A percentile compares a stretch with the other conserved stretches of the same genome.
These are phyloP conservation scores for Diaporthe sp. DNA, from an alignment of 2,329 filamentous ascomycete genomes.

Conservation along the genomic window DNA sequence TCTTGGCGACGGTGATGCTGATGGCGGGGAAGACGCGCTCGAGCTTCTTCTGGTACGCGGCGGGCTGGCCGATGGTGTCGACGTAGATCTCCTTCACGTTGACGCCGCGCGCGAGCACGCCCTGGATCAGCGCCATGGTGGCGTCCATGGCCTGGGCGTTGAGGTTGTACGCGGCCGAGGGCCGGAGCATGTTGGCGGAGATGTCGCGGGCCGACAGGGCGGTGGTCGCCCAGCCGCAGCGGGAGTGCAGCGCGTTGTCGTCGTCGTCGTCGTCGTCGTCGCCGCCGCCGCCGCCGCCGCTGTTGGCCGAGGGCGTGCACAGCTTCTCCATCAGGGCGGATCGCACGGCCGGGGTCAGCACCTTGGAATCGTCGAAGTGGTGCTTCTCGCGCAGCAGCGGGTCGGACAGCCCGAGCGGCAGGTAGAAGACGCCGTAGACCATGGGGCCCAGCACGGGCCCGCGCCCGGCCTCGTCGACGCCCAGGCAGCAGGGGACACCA, in stretches of 20 bases:
- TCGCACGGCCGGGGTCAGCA: constrained; percentile 83
- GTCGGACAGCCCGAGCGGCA: constrained; percentile 77
- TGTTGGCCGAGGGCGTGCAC: constrained; percentile 61
- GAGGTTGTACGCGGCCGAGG: constrained; percentile 79
- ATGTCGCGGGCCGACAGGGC: constrained; percentile 88
- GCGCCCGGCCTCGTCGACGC: constrained; percentile 93
- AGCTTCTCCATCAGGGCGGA: constrained; percentile 76
- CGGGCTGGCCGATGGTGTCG: constrained; percentile 90
- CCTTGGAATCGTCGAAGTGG: constrained; percentile 96
- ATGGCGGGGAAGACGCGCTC: constrained; percentile 84
- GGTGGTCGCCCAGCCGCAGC: constrained; percentile 86
- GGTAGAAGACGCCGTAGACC: constrained; percentile 79
- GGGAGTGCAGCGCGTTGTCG: constrained; percentile 55
- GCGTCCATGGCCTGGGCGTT: constrained; percentile 97
- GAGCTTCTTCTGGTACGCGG: constrained; percentile 84
- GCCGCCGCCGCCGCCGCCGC: constrained; percentile 43
- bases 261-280: constrained; percentile 40
- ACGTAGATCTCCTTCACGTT: constrained; percentile 92
- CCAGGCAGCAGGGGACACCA: constrained; percentile 77
- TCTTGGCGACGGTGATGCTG: constrained; percentile 83
- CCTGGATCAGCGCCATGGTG: constrained; percentile 83
- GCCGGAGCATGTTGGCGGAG: constrained; percentile 78
- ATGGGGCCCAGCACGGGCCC: constrained; percentile 90
- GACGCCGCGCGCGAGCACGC: constrained; percentile 80
- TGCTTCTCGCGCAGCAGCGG: constrained; percentile 81